A percentile compares a stretch with the other conserved stretches of the same genome.
These are phyloP conservation scores for Acer negundo DNA, from an alignment of 345 rosid genomes.

Conservation along the genomic window DNA sequence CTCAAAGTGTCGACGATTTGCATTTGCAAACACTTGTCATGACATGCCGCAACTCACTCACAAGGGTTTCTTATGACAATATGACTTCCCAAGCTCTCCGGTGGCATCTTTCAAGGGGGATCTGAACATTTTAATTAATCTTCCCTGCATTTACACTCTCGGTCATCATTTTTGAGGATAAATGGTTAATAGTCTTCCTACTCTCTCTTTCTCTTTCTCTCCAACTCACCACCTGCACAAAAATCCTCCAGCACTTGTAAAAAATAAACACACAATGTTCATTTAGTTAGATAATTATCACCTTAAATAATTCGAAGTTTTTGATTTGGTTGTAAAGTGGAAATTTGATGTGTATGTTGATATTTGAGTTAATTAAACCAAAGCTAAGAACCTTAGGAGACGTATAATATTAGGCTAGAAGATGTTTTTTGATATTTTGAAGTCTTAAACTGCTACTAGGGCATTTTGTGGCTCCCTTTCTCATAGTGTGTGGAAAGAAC, in stretches of 20 bases:
- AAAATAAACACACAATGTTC: not conserved
- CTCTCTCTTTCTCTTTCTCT: not conserved
- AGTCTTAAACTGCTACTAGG: not conserved
- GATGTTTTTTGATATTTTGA: not conserved
- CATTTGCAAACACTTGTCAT: no score
- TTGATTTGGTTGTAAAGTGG: not conserved
- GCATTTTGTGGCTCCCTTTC: not conserved
- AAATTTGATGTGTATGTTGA: not conserved
- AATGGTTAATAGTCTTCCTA: no score
- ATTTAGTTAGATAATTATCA: not conserved
- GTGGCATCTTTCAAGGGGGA: no score
- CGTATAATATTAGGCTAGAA: not conserved
- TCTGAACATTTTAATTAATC: no score
- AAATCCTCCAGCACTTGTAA: not conserved
- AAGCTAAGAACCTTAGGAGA: not conserved
- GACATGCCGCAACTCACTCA: no score
- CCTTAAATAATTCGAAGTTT: not conserved
- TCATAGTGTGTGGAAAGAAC: not conserved
- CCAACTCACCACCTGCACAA: not conserved
- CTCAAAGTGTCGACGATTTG: no score
- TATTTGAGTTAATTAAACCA: not conserved
- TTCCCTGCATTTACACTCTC: no score
- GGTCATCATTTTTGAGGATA: no score
- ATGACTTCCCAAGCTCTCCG: no score
- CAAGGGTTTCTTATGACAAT: no score